phyloP scores from a whole-genome alignment of 805 yeast genomes.

The Nakazawaea ambrosiae region DNA sequence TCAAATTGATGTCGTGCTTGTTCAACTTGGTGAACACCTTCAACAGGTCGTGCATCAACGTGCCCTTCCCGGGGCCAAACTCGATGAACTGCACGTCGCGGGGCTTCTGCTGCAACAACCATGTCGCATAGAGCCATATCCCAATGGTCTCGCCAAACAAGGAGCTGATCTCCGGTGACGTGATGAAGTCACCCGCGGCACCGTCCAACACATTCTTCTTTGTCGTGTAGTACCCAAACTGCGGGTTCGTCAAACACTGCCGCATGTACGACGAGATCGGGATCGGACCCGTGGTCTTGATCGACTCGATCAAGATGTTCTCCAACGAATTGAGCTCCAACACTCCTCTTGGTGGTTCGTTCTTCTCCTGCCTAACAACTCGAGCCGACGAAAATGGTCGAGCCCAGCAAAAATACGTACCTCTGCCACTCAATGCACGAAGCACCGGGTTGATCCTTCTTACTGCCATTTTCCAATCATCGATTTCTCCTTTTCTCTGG shows the following conservation, averaged over 20 bases:
- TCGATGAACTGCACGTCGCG: constrained; percentile 51
- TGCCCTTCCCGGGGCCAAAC: constrained; percentile 84
- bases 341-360: constrained; percentile 15
- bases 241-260: constrained; percentile 74
- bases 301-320: constrained; percentile 36
- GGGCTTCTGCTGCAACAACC: constrained; percentile 53
- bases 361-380: constrained; percentile 18
- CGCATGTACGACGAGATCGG: constrained; percentile 70
- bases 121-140: constrained; percentile 54
- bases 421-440: background rate
- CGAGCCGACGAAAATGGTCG: background rate
- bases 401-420: background rate
- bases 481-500: background rate
- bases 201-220: constrained; percentile 29
- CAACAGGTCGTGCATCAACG: constrained; percentile 63
- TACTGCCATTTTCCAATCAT: background rate
- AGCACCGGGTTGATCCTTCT: too few relatives aligned
- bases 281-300: constrained; percentile 70
- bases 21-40: constrained; percentile 35
- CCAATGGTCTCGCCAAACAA: constrained; percentile 85
- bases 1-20: constrained; percentile 14
- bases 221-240: constrained; percentile 73
- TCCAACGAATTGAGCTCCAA: constrained; percentile 11
- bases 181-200: constrained; percentile 63
- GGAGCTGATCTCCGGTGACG: constrained; percentile 83